Base-by-base conservation (phyloP, 768 basidiomycete species). In the Tulasnella sp. region DNA sequence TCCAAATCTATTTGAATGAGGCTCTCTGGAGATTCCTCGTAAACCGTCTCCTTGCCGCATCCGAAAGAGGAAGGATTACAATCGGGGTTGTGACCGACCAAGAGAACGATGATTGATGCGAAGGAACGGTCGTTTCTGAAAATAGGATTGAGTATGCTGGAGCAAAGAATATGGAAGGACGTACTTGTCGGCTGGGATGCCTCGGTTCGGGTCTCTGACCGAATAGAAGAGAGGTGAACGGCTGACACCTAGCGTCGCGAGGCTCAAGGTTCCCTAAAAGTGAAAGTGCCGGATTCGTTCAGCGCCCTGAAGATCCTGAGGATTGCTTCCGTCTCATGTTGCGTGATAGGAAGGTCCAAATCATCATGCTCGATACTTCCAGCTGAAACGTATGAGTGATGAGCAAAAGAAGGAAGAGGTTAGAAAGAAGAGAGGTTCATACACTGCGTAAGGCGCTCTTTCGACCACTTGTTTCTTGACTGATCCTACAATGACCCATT, bases 331-430 rank as follows among this genome's bases (percentile, higher is more conserved):
- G 62, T 31, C 34, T 68, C 62, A 27, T 68, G 62, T 34, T 34
- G 27, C 10, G 62, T 68, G 62, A 68, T 10, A n/a, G 62, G 27
- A 84, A 36, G 92, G 92, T 3, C 90, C 91, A 0, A 85, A 87
- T 10, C 91, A 89, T 85, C 91, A 92, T 84, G 83, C 87, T 9
- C 88, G 91, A 58, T 94, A 92, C 84, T 94, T 93, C 86, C 89
- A 91, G 84, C 87, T 93, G 73, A 92, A 92, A 84, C 88, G 87
- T 0, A 87, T 88, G 80, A 86, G 87, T 82, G 85, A 86, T 38
- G 77, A 83, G 21, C 86, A 89, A 79, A 86, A 87, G 46, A 83
- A 87, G 31, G 84, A 85, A 14, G 88, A 89, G 80, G 87, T 92
- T 34, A 82, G 88, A 75, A 84, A 87, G 80, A 86, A 87, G 68